These are phyloP conservation scores for Boletus sp. DNA, from an alignment of 768 basidiomycete species.

Conservation along the genomic window DNA sequence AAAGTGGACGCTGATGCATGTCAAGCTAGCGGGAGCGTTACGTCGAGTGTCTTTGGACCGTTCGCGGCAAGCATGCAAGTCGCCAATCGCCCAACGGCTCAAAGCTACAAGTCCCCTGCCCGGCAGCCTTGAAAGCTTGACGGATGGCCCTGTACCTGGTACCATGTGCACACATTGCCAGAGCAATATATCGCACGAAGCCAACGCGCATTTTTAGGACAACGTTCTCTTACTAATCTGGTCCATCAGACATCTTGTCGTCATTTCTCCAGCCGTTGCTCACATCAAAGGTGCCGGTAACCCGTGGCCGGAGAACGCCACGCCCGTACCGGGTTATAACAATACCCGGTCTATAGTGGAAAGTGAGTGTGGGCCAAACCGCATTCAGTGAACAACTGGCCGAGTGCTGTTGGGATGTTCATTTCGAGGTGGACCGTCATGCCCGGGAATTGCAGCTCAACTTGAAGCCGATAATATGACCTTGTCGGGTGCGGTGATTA, in stretches of 20 bases:
- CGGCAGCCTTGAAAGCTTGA: background rate
- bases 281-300: slow-evolving; percentile 5
- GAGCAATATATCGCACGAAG: slow-evolving; percentile 31
- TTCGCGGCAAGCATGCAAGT: background rate
- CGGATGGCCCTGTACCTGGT: background rate
- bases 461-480: slow-evolving; percentile 13
- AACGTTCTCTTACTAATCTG: slow-evolving; percentile 19
- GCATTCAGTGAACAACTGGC: background rate
- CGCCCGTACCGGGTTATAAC: slow-evolving; percentile 1
- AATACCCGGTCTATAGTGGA: background rate
- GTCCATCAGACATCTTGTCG: slow-evolving; percentile 4
- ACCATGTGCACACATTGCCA: slow-evolving; percentile 8
- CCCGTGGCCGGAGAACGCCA: slow-evolving; percentile 22
- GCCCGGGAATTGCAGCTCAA: slow-evolving; percentile 6
- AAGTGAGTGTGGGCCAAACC: background rate
- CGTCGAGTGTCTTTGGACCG: background rate
- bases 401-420: background rate
- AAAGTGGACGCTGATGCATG: background rate
- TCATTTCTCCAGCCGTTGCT: slow-evolving; percentile 4
- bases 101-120: background rate
- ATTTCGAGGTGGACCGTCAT: background rate
- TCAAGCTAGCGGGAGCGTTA: background rate
- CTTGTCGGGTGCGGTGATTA: slow-evolving; percentile 16
- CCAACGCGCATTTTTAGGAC: slow-evolving; percentile 8
- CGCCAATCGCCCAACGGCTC: background rate